Evolutionary conservation across 2,329 filamentous ascomycete species (phyloP).

Genomic region (Pezicula carpinea): DNA sequence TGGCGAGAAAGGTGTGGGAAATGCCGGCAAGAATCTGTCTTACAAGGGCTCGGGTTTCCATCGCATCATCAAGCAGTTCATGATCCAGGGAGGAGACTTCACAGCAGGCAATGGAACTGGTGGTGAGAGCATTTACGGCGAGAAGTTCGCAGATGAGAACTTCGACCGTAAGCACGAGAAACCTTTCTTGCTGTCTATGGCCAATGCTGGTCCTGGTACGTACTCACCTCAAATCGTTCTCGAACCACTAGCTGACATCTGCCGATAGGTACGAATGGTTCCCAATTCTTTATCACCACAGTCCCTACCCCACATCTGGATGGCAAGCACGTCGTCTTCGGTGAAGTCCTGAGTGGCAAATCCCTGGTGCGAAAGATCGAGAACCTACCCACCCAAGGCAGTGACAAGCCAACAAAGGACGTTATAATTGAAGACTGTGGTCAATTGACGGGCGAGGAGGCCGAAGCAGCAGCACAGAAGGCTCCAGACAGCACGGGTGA

Average conservation of each 20-base stretch:
- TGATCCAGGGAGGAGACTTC: conserved; percentile 98
- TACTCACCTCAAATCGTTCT: conserved; percentile 8
- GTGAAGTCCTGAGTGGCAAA: conserved; percentile 90
- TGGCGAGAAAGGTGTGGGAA: conserved; percentile 84
- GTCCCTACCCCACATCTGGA: conserved; percentile 93
- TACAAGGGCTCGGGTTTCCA: conserved; percentile 95
- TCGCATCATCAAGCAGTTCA: conserved; percentile 96
- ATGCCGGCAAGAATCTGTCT: conserved; percentile 77
- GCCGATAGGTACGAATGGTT: conserved; percentile 77
- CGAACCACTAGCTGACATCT: neutral
- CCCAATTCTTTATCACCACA: conserved; percentile 96
- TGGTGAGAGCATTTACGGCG: conserved; percentile 94
- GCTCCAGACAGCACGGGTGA: conserved; percentile 78
- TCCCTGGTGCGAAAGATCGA: conserved; percentile 86
- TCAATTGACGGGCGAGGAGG: conserved; percentile 70
- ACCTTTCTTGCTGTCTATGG: conserved; percentile 94
- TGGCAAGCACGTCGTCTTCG: conserved; percentile 95
- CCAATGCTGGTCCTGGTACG: conserved; percentile 87
- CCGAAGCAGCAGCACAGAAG: conserved; percentile 62
- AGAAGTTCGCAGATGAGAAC: conserved; percentile 96
- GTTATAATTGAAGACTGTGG: conserved; percentile 79
- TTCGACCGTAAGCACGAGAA: conserved; percentile 88
- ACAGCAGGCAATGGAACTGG: conserved; percentile 92
- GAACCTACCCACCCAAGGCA: conserved; percentile 67
- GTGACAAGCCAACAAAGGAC: conserved; percentile 74